Percentiles rank a stretch among this genome's conserved stretches.
These are phyloP conservation scores for Anaeromyces robustus DNA, from an alignment of 192 early-diverging fungal genomes.

Conservation along the genomic window DNA sequence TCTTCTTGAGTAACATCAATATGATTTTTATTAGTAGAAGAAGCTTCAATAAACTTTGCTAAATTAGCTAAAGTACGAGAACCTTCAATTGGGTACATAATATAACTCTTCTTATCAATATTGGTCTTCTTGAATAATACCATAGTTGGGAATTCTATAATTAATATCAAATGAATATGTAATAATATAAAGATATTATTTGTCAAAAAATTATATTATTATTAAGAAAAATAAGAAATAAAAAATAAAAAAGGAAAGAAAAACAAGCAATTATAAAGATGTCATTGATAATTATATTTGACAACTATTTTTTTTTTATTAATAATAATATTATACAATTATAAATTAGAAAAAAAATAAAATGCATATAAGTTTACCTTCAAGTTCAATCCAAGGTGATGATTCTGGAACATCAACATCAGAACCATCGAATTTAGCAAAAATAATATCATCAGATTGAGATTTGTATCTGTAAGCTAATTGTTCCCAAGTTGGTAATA, in stretches of 20 bases:
- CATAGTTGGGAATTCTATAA: not conserved
- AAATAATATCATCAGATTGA: not conserved
- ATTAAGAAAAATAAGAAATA: too few species aligned
- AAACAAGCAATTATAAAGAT: too few species aligned
- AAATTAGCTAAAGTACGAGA: not conserved
- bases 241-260: too few species aligned
- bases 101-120: not conserved
- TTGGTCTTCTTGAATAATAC: not conserved
- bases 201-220: too few species aligned
- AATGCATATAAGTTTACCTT: not conserved
- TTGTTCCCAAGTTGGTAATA: not conserved
- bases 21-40: not conserved
- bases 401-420: not conserved
- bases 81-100: not conserved
- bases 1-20: not conserved
- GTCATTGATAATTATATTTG: too few species aligned
- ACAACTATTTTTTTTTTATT: too few species aligned
- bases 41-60: not conserved
- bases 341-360: not conserved
- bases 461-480: not conserved
- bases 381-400: not conserved
- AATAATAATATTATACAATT: too few species aligned
- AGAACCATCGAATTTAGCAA: not conserved
- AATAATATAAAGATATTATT: too few species aligned
- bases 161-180: not conserved